These are phyloP conservation scores for Coemansia sp. DNA, from an alignment of 192 early-diverging fungal genomes.

Conservation along the genomic window DNA sequence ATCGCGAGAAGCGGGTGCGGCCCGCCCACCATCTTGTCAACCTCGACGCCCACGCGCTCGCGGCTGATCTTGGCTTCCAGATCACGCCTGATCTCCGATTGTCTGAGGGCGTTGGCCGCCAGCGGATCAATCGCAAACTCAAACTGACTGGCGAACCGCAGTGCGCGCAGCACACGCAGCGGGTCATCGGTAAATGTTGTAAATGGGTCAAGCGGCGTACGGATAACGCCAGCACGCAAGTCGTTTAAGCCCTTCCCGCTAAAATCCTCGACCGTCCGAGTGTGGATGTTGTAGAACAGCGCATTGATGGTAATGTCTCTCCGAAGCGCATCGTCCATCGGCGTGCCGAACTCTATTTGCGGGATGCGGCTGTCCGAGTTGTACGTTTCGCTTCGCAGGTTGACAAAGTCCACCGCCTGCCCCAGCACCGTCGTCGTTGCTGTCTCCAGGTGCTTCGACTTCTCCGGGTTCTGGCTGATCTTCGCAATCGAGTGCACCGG, in stretches of 20 bases:
- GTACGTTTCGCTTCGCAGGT: slow-evolving; percentile 92
- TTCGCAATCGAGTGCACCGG: slow-evolving; percentile 64
- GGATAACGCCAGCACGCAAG: slow-evolving; percentile 67
- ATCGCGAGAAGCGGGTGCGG: slow-evolving; percentile 59
- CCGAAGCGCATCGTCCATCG: slow-evolving; percentile 86
- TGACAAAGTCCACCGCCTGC: slow-evolving; percentile 89
- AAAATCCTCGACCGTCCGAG: slow-evolving; percentile 82
- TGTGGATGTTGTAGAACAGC: slow-evolving; percentile 95
- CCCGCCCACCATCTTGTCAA: slow-evolving; percentile 91
- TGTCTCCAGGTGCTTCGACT: slow-evolving; percentile 97
- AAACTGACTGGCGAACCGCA: slow-evolving; percentile 95
- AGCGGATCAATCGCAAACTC: slow-evolving; percentile 72
- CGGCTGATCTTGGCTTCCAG: slow-evolving; percentile 84
- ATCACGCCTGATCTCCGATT: slow-evolving; percentile 61
- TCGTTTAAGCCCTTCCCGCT: slow-evolving; percentile 78
- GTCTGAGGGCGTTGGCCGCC: slow-evolving; percentile 62
- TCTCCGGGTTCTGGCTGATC: slow-evolving; percentile 91
- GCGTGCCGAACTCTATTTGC: slow-evolving; percentile 79
- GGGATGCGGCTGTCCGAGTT: slow-evolving; percentile 82
- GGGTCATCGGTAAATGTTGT: slow-evolving; percentile 97
- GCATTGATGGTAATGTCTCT: slow-evolving; percentile 99
- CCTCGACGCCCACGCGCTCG: slow-evolving; percentile 89
- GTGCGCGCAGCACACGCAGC: slow-evolving; percentile 87
- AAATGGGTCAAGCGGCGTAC: slow-evolving; percentile 87
- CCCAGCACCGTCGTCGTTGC: slow-evolving; percentile 85